phyloP scores from a whole-genome alignment of 176 grass and related monocot species.

The Musa schizocarpa region DNA sequence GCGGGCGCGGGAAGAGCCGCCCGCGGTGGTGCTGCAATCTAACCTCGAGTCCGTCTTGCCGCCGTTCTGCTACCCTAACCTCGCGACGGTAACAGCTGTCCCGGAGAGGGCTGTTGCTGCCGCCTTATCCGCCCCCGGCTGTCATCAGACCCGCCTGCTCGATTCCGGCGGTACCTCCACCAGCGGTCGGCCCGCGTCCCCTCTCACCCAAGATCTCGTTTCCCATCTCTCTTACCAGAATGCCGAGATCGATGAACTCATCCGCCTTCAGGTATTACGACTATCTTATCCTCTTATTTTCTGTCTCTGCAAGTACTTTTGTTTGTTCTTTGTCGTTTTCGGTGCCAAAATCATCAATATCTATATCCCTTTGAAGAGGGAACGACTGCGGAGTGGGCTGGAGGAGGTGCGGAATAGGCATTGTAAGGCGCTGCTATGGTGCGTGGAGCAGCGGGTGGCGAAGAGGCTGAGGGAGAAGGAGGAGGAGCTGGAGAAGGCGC shows the following conservation, averaged over 20 bases:
- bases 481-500: constrained; percentile 18
- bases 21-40: not conserved
- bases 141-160: not conserved
- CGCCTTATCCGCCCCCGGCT: not conserved
- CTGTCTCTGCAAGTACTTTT: not conserved
- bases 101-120: not conserved
- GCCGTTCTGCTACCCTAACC: constrained; percentile 3
- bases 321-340: not conserved
- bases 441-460: constrained; percentile 14
- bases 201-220: constrained; percentile 5
- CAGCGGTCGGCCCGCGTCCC: constrained; percentile 29
- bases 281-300: not conserved
- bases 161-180: constrained; percentile 35
- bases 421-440: constrained; percentile 23
- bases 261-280: constrained; percentile 33
- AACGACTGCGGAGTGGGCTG: constrained; percentile 27
- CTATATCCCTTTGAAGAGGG: constrained; percentile 17
- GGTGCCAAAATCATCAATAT: not conserved
- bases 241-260: constrained; percentile 31
- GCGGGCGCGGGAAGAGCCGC: constrained; percentile 18
- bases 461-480: constrained; percentile 28
- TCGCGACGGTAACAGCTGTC: not conserved
- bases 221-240: constrained; percentile 28
- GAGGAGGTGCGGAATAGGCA: constrained; percentile 40
- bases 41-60: not conserved